These are phyloP conservation scores for Calycina marina DNA, from an alignment of 2,329 filamentous ascomycete species.

Conservation along the genomic window DNA sequence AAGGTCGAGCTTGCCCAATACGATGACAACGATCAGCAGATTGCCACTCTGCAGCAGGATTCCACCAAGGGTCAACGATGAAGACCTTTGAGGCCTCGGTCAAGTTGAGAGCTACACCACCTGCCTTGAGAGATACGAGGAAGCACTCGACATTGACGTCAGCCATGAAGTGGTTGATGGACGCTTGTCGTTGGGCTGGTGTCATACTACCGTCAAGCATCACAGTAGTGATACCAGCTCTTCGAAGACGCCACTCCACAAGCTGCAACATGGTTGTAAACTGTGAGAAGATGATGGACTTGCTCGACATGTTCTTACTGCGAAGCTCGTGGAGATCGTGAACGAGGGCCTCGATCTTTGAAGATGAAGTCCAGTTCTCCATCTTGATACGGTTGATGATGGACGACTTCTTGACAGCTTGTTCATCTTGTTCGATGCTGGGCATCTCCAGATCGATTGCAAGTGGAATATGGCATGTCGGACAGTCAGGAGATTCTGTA, in stretches of 20 bases:
- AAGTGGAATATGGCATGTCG: constrained; percentile 78
- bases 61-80: constrained; percentile 99
- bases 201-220: constrained; percentile 98
- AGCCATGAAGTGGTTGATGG: constrained; percentile 93
- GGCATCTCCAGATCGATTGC: constrained; percentile 90
- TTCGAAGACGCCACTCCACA: constrained; percentile 89
- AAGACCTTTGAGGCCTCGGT: constrained; percentile 92
- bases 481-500: constrained; percentile 54
- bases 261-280: constrained; percentile 96
- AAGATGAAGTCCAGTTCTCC: constrained; percentile 96
- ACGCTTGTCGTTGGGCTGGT: constrained; percentile 79
- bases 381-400: constrained; percentile 99
- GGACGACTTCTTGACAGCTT: constrained; percentile 78
- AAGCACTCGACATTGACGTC: constrained; percentile 93
- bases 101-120: constrained; percentile 86
- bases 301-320: constrained; percentile 83
- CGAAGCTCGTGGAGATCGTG: constrained; percentile 87
- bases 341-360: constrained; percentile 92
- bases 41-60: constrained; percentile 99
- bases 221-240: constrained; percentile 94
- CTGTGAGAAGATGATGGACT: constrained; percentile 95
- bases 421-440: constrained; percentile 84
- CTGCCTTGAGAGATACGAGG: constrained; percentile 87
- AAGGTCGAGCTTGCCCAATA: constrained; percentile 87
- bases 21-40: constrained; percentile 88